A percentile compares a stretch with the other conserved stretches of the same genome.
Evolutionary conservation across 768 basidiomycete genomes (phyloP).

Genomic region (Pleurotus sapidus): DNA sequence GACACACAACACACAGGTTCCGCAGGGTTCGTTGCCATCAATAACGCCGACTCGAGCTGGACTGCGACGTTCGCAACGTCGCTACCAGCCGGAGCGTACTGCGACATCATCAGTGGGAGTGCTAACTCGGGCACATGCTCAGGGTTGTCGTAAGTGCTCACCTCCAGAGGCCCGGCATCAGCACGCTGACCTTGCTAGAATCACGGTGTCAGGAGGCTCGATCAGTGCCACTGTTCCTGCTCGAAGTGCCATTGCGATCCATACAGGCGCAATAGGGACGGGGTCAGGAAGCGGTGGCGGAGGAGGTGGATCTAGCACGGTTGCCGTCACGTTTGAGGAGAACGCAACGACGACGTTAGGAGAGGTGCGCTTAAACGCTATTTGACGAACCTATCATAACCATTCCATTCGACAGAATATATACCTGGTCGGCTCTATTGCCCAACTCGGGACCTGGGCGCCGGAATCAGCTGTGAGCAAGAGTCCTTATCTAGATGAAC

Average conservation of each 20-base stretch:
- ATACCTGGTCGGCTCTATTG: conserved; percentile 54
- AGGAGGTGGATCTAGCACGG: conserved; percentile 15
- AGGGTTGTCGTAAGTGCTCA: conserved; percentile 42
- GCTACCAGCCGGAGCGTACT: conserved; percentile 56
- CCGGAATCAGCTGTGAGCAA: conserved; percentile 41
- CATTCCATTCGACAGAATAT: conserved; percentile 56
- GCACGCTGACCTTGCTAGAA: conserved; percentile 25
- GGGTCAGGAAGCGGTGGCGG: conserved; percentile 16
- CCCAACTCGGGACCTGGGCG: conserved; percentile 53
- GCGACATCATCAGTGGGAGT: conserved; percentile 58
- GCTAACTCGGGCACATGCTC: conserved; percentile 41
- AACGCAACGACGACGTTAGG: conserved; percentile 56
- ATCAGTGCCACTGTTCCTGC: conserved; percentile 50
- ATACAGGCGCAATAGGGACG: conserved; percentile 39
- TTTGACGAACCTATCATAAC: too few relatives aligned
- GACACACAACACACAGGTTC: conserved; percentile 31
- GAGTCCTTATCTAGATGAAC: too few relatives aligned
- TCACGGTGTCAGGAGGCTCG: conserved; percentile 45
- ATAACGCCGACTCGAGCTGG: conserved; percentile 60
- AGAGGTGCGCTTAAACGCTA: too few relatives aligned
- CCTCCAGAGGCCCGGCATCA: neutral
- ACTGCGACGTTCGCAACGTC: conserved; percentile 53
- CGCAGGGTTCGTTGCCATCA: conserved; percentile 63
- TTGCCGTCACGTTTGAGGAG: conserved; percentile 49
- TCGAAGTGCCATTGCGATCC: conserved; percentile 54